Evolutionary conservation across 2,329 filamentous ascomycete species (phyloP).

Genomic region (Cladophialophora immunda): DNA sequence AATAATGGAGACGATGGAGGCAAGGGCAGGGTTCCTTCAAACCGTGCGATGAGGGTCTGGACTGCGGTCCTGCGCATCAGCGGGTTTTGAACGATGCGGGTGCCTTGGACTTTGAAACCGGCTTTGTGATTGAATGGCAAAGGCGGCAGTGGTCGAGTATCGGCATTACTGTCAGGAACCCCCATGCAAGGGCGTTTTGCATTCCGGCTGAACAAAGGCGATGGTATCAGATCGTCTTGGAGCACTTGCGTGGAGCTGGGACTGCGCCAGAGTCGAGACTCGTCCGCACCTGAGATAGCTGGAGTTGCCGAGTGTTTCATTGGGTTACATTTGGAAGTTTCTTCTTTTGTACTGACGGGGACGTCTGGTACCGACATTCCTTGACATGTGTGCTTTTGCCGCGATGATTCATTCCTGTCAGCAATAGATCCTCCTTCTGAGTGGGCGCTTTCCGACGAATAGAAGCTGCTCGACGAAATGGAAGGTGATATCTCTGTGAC

Average conservation of each 20-base stretch:
- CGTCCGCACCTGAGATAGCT: slow-evolving; percentile 17
- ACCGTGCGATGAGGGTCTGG: slow-evolving; percentile 38
- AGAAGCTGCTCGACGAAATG: slow-evolving; percentile 18
- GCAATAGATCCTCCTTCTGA: background rate
- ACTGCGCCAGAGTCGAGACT: slow-evolving; percentile 33
- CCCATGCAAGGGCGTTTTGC: slow-evolving; percentile 15
- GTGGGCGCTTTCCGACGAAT: slow-evolving; percentile 14
- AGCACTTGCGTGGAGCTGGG: slow-evolving; percentile 34
- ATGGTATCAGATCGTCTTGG: slow-evolving; percentile 38
- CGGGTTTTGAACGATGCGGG: slow-evolving; percentile 33
- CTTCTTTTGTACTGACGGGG: background rate
- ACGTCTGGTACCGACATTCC: background rate
- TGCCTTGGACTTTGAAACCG: slow-evolving; percentile 31
- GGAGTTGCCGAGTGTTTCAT: slow-evolving; percentile 5
- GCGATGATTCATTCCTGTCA: background rate
- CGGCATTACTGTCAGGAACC: background rate
- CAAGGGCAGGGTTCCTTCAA: slow-evolving; percentile 34
- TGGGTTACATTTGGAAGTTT: background rate
- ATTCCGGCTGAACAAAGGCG: slow-evolving; percentile 39
- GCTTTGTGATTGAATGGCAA: slow-evolving; percentile 37
- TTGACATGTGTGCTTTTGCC: background rate
- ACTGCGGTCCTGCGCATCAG: slow-evolving; percentile 36
- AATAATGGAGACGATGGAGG: slow-evolving; percentile 6
- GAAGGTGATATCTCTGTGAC: slow-evolving; percentile 9
- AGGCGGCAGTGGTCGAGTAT: slow-evolving; percentile 32